A percentile compares a stretch with the other conserved stretches of the same genome.
Evolutionary conservation across 495 filamentous ascomycete species (phyloP).

Genomic region (Aspergillus haitiensis): DNA sequence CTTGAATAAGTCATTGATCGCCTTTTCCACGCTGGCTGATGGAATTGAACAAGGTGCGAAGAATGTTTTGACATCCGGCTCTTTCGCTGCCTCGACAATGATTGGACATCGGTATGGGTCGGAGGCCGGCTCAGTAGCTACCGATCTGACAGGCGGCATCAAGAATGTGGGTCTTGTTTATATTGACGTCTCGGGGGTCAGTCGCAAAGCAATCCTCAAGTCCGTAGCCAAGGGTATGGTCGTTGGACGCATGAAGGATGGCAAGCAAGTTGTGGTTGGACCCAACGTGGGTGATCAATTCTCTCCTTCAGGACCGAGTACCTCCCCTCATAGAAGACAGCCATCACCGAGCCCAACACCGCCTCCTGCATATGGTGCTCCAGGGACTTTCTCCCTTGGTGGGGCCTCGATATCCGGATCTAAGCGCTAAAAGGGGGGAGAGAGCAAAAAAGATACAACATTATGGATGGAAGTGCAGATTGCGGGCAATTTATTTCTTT

Average conservation of each 20-base stretch:
- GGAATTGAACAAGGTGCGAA: conserved; percentile 83
- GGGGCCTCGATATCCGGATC: conserved; percentile 36
- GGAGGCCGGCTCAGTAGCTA: conserved; percentile 75
- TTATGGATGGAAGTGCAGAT: no score
- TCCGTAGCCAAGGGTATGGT: conserved; percentile 98
- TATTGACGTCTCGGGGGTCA: conserved; percentile 92
- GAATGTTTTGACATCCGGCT: conserved; percentile 69
- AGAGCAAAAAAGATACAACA: no score
- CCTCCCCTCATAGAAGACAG: conserved; percentile 24
- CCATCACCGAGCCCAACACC: conserved; percentile 39
- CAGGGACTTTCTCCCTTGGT: conserved; percentile 38
- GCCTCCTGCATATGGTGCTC: conserved; percentile 45
- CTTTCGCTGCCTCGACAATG: conserved; percentile 74
- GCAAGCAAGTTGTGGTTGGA: conserved; percentile 83
- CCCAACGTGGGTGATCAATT: conserved; percentile 68
- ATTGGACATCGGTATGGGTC: conserved; percentile 81
- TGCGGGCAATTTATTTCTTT: no score
- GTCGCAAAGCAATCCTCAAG: conserved; percentile 83
- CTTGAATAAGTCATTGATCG: conserved; percentile 92
- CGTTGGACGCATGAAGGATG: conserved; percentile 79
- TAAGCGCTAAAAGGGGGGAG: conserved; percentile 31
- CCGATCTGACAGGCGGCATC: conserved; percentile 75
- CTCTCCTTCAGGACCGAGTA: conserved; percentile 29
- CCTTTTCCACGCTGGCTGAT: conserved; percentile 92
- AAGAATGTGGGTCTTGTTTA: conserved; percentile 98